A percentile compares a stretch with the other conserved stretches of the same genome.
phyloP scores from a whole-genome alignment of 257 asterid genomes.

The Haberlea rhodopensis region DNA sequence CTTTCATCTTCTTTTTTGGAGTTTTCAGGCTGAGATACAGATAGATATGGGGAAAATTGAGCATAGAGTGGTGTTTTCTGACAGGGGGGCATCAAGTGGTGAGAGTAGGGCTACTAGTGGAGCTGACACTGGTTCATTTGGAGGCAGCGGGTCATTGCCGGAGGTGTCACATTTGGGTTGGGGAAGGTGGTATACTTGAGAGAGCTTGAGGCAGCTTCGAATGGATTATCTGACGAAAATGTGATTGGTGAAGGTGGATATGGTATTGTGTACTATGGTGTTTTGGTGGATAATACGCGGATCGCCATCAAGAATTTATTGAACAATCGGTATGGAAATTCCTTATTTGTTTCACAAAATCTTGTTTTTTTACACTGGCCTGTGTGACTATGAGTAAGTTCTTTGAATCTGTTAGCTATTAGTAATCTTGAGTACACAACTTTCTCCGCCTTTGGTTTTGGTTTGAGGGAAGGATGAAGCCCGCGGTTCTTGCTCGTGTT shows the following conservation, averaged over 20 bases:
- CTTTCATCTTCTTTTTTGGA: not conserved
- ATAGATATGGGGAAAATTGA: constrained; percentile 94
- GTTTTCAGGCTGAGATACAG: constrained; percentile 77
- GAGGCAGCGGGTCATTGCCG: constrained; percentile 81
- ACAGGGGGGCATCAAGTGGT: constrained; percentile 85
- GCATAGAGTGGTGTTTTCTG: constrained; percentile 91
- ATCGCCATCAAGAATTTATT: constrained; percentile 86
- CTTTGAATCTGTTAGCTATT: constrained; percentile 10
- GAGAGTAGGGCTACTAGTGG: constrained; percentile 91
- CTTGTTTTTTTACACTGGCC: constrained; percentile 5
- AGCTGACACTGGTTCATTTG: constrained; percentile 69
- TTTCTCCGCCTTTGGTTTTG: not conserved
- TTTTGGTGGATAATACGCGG: constrained; percentile 64
- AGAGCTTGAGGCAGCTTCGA: constrained; percentile 95
- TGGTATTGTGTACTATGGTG: constrained; percentile 85
- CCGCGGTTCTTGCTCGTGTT: not conserved
- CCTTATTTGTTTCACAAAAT: constrained; percentile 14
- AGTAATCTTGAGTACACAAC: not conserved
- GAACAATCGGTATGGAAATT: constrained; percentile 63
- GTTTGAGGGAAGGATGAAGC: not conserved
- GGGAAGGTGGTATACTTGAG: constrained; percentile 98
- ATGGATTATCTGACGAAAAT: constrained; percentile 83
- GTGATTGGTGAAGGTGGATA: constrained; percentile 98
- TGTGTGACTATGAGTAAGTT: constrained; percentile 5
- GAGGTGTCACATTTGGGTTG: constrained; percentile 98